A percentile compares a stretch with the other conserved stretches of the same genome.
These are phyloP conservation scores for Casuarina equisetifolia DNA, from an alignment of 306 rosid genomes.

Conservation along the genomic window DNA sequence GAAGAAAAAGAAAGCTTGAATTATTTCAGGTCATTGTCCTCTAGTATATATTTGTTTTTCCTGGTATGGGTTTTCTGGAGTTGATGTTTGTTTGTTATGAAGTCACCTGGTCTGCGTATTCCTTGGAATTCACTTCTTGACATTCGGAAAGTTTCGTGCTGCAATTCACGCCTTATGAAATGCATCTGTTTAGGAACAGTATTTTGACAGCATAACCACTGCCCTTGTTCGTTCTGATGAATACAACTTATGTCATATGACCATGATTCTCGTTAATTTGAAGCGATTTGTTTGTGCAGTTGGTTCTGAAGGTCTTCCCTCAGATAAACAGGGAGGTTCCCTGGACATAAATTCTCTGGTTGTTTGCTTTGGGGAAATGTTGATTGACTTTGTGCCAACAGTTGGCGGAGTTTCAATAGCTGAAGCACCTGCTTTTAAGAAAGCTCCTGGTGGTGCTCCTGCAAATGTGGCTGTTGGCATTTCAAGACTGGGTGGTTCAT, in stretches of 20 bases:
- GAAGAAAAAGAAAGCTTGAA: neutral
- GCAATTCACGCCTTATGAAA: neutral
- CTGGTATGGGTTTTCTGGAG: neutral
- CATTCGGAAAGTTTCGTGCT: conserved; percentile 1
- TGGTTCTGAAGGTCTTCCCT: conserved; percentile 30
- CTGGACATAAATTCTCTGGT: conserved; percentile 49
- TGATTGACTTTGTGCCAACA: conserved; percentile 88
- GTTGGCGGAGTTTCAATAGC: conserved; percentile 87
- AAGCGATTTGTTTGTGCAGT: conserved; percentile 30
- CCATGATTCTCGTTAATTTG: conserved; percentile 29
- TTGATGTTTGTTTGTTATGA: neutral
- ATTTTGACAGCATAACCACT: conserved; percentile 6
- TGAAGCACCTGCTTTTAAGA: conserved; percentile 88
- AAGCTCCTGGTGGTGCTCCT: conserved; percentile 97
- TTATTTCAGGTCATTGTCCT: conserved; percentile 8
- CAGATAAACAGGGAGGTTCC: conserved; percentile 22
- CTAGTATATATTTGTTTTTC: conserved; percentile 3
- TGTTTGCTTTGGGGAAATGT: conserved; percentile 81
- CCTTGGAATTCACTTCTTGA: neutral
- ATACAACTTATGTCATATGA: conserved; percentile 5
- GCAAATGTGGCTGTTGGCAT: conserved; percentile 95
- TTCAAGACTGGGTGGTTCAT: conserved; percentile 74
- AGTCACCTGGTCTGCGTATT: neutral
- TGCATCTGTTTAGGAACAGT: conserved; percentile 5
- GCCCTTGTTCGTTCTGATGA: conserved; percentile 11